Evolutionary conservation across 2,329 filamentous ascomycete species (phyloP), one percentile per base, ranked within the genome.

Genomic region (Xylariaceae sp.): DNA sequence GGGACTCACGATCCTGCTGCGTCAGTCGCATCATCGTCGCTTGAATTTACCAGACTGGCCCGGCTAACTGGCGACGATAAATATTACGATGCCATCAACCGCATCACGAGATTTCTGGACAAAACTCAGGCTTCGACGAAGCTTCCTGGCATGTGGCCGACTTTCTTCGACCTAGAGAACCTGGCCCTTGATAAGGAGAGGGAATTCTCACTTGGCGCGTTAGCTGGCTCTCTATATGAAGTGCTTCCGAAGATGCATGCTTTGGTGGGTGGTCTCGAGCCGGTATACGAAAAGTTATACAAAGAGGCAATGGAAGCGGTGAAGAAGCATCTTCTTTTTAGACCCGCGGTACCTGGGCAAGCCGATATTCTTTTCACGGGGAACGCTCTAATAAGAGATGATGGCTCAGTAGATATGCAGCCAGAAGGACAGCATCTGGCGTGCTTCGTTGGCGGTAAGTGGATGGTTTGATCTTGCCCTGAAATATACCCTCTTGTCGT

Each of bases 71-170:
- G 81, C 36, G 78, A 90, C 54, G 71, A 79, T 26, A 89, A 86
- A 63, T 92, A 89, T 70, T 89, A 86, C 66, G 85, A 88, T 65
- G 87, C 85, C 3, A 77, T 87, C 54, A 79, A 84, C 34, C 77
- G 80, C 7, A 80, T 92, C 51, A 88, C 85, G 57, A 76, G 87
- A 53, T 74, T 83, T 18, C 79, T 92, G 55, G 78, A 86, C 55
- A 71, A 74, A 5, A 78, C 80, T 47, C 88, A 92, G 71, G 80
- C 81, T 58, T 70, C 76, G 15, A 91, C 87, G 0, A 76, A 72
- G 18, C 69, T 91, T 1, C 87, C 88, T 0, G 88, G 89, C 0
- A 74, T 91, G 66, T 92, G 87, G 86, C 87, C 88, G 1, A 76
- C 81, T 49, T 75, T 73, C 51, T 70, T 90, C 8, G 84, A 86